These are phyloP conservation scores for Kluyveromyces sp. DNA, from an alignment of 1,139 yeast genomes.

Conservation along the genomic window DNA sequence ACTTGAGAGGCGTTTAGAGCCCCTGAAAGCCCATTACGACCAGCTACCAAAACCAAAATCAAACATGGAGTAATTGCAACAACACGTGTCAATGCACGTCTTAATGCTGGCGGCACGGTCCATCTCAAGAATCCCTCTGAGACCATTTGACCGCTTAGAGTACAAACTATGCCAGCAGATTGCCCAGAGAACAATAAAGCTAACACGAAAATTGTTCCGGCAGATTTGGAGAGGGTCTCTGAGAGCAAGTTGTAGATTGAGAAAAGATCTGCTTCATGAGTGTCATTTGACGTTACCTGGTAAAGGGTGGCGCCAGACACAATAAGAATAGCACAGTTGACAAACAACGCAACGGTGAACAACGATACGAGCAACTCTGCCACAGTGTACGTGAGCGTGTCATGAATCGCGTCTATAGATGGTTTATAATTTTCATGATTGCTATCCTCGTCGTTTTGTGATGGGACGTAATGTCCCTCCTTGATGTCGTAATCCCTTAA, in stretches of 20 bases:
- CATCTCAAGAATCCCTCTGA: slow-evolving; percentile 75
- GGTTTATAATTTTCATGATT: slow-evolving; percentile 47
- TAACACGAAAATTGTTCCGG: slow-evolving; percentile 66
- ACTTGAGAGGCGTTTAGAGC: slow-evolving; percentile 74
- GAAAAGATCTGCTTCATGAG: slow-evolving; percentile 61
- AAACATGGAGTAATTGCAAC: slow-evolving; percentile 70
- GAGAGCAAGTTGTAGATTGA: slow-evolving; percentile 65
- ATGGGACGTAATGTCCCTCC: slow-evolving; percentile 38
- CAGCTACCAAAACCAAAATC: slow-evolving; percentile 54
- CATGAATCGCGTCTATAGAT: slow-evolving; percentile 57
- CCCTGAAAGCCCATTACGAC: slow-evolving; percentile 61
- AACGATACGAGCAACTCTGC: slow-evolving; percentile 59
- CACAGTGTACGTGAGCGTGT: slow-evolving; percentile 58
- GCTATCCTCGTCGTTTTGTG: slow-evolving; percentile 25
- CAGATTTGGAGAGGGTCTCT: slow-evolving; percentile 54
- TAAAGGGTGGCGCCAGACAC: slow-evolving; percentile 67
- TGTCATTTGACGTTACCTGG: slow-evolving; percentile 51
- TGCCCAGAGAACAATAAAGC: slow-evolving; percentile 74
- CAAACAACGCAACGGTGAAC: slow-evolving; percentile 66
- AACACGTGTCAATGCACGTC: slow-evolving; percentile 63
- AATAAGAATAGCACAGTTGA: slow-evolving; percentile 64
- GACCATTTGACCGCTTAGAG: slow-evolving; percentile 75
- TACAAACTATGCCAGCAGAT: slow-evolving; percentile 76
- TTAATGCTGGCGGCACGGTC: slow-evolving; percentile 61
- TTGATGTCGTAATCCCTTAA: slow-evolving; percentile 55